Base-by-base conservation (phyloP, 139 green algal species). In the Chlamydomonas eustigma region DNA sequence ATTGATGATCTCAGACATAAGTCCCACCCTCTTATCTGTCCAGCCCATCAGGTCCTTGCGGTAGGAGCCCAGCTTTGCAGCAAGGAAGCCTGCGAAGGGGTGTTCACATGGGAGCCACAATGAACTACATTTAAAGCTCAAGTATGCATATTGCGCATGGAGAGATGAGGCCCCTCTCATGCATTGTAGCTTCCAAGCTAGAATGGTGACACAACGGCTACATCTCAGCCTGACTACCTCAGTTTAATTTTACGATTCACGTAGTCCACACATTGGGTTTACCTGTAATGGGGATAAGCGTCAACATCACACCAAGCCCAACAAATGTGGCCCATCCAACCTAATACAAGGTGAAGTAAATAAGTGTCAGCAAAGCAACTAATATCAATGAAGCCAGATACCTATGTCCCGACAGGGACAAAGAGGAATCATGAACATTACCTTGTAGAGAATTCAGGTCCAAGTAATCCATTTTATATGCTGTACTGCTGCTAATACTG, bases 1-100 rank as follows among this genome's bases (percentile, higher is more conserved):
- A 33, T 81, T 86, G 68, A 96, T 84, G 63, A 97, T 78, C 85
- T 98, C 93, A 50, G 89, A 94, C 81, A 97, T 94, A 69, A 93
- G 83, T 68, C 92, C 92, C 38, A 97, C 89, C 1, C 94, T 87
- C 76, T 87, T 83, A 83, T 97, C 93, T 4, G 94, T 98, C 77
- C 92, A 89, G 71, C 87, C 74, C 50, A 97, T 76, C 64, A 97
- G 88, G 39, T 85, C 73, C 4, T 85, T 77, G 1, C 92, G 80
- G 67, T 90, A 81, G 2, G 1, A 50, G 33, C 83, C 85, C 71
- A 97, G 84, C 78, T 89, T 90, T 22, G 80, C 83, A 4, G 94
- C 87, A 31, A 97, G 64, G 39, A 67, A 67, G 18, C 8, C 69
- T 73, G 66, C 25, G 32, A 28, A 44, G 31, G 44, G 44, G 44